Conservation (phyloP, 2,329 filamentous ascomycete species). For the Aspergillus terreus region DNA sequence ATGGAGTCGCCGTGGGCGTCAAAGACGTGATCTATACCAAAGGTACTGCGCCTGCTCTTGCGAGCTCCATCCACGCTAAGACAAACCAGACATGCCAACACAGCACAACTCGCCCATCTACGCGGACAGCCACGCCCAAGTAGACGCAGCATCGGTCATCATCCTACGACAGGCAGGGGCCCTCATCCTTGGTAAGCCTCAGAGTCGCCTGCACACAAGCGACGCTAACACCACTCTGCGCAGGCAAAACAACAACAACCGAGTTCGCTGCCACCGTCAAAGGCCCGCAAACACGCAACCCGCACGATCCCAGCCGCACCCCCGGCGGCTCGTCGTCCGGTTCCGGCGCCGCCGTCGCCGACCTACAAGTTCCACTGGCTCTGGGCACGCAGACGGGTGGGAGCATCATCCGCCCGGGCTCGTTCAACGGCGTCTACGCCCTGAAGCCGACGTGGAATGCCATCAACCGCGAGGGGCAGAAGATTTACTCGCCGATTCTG, state of each 20-base stretch:
- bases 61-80: not conserved
- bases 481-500: constrained; percentile 56
- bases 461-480: constrained; percentile 56
- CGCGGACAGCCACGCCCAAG: constrained; percentile 1
- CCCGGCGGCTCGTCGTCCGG: constrained; percentile 67
- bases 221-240: not conserved
- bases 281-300: constrained; percentile 51
- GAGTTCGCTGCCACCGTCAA: constrained; percentile 8
- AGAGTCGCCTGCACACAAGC: not conserved
- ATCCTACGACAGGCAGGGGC: constrained; percentile 7
- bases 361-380: constrained; percentile 58
- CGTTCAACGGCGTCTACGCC: constrained; percentile 62
- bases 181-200: constrained; percentile 9
- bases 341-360: constrained; percentile 63
- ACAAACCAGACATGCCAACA: constrained; percentile 10
- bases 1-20: constrained; percentile 56
- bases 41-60: constrained; percentile 27
- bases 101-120: constrained; percentile 8
- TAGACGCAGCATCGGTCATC: constrained; percentile 5
- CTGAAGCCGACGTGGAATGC: constrained; percentile 65
- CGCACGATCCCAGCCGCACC: constrained; percentile 50
- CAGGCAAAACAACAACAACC: constrained; percentile 13
- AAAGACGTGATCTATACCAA: constrained; percentile 60
- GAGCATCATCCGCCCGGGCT: constrained; percentile 60
- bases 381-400: constrained; percentile 66